Evolutionary conservation across 148 eudicot genomes (phyloP), one percentile per base, ranked within the genome.

Genomic region (Chenopodium berlandieri): DNA sequence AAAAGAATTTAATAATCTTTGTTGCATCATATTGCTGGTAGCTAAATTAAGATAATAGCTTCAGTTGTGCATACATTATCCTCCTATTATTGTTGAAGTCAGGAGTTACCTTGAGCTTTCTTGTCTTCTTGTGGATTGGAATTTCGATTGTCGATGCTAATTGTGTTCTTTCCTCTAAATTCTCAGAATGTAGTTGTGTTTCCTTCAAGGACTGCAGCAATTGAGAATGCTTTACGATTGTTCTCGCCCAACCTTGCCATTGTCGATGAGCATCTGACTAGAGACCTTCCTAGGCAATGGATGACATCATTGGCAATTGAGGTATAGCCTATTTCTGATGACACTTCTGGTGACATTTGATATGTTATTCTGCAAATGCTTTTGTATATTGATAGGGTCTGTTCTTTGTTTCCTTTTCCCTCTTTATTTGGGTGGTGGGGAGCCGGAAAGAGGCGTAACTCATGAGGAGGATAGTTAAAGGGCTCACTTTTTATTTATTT

Each of bases 171-270:
- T 44, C 80, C 44, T 84, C 58, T 46, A 48, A 78, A 46, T 67
- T 86, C 70, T 75, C 23, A 96, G 98, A 96, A 94, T 85, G 92
- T 96, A 71, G 89, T 94, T 52, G 89, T 94, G 9, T 94, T 96
- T 88, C 99, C 99, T 88, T 96, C 99, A 80, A 96, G 99, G 87
- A 89, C 90, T 79, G 93, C 89, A 80, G 98, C 98, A 3, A 96
- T 96, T 69, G 99, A 94, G 83, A 92, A 93, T 87, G 88, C 92
- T 83, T 83, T 96, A 63, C 92, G 97, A 30, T 75, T 96, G 84
- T 89, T 96, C 85, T 90, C 95, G 13, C 99, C 99, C 0, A 88
- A 86, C n/a, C 98, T 96, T 81, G 99, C 99, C 76, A 94, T 96
- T 86, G 94, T 96, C 75, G 98, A 94, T 81, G 99, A 96, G 87